Percentiles rank a stretch among this genome's conserved stretches.
phyloP scores from a whole-genome alignment of 2,329 filamentous ascomycete genomes.

The Ophiostoma perfectum region DNA sequence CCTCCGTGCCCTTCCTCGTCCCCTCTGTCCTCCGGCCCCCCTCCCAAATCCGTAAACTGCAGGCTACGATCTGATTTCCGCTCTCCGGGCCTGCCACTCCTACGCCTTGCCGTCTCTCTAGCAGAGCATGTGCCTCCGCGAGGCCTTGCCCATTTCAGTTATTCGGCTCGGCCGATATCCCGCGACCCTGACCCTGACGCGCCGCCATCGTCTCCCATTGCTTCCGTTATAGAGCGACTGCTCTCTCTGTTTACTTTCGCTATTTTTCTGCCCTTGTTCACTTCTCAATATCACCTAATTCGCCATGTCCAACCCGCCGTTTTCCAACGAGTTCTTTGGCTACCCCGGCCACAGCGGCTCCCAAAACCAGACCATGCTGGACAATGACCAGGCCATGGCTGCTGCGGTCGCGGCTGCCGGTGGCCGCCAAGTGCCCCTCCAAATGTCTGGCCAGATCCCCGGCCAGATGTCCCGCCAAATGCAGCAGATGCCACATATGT shows the following conservation, averaged over 20 bases:
- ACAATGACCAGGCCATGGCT: slow-evolving; percentile 26
- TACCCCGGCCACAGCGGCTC: slow-evolving; percentile 17
- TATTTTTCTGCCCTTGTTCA: background rate
- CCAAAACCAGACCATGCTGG: slow-evolving; percentile 7
- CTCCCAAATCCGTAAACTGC: background rate
- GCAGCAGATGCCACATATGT: background rate
- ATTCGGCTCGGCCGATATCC: background rate
- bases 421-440: background rate
- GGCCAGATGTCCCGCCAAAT: background rate
- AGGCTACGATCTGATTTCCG: background rate
- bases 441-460: background rate
- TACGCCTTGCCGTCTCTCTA: background rate
- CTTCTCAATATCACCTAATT: background rate
- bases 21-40: background rate
- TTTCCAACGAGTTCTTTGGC: slow-evolving; percentile 24
- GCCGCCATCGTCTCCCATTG: background rate
- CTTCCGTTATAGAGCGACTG: background rate
- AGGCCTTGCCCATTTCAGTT: background rate
- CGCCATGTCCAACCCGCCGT: background rate
- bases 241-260: background rate
- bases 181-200: background rate
- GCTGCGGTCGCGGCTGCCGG: slow-evolving; percentile 25
- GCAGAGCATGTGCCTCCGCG: slow-evolving; percentile 1
- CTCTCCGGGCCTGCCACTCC: background rate
- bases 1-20: background rate